Evolutionary conservation across 176 grass and related monocot species (phyloP).

Genomic region (Oryza australiensis): DNA sequence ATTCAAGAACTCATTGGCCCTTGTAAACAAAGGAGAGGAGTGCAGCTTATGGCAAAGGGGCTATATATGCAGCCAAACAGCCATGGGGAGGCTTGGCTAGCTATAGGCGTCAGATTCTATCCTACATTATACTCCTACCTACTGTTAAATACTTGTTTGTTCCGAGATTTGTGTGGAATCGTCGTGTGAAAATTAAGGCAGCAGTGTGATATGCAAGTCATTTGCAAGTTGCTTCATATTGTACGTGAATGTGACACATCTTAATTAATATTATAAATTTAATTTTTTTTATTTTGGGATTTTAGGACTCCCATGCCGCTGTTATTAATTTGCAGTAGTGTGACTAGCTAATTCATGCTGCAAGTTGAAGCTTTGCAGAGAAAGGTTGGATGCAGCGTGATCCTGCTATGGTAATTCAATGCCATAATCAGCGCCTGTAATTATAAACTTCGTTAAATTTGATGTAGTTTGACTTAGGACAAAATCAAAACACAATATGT

Average conservation of each 20-base stretch:
- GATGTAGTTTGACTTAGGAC: too few species aligned
- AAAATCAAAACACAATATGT: too few species aligned
- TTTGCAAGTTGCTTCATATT: too few species aligned
- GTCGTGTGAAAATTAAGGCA: background rate
- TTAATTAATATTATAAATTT: too few species aligned
- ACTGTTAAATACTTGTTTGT: background rate
- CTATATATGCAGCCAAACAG: background rate
- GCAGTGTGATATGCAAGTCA: background rate
- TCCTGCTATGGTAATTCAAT: too few species aligned
- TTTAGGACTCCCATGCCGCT: too few species aligned
- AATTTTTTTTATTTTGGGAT: too few species aligned
- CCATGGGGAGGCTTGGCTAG: background rate
- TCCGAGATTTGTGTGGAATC: background rate
- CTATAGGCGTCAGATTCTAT: background rate
- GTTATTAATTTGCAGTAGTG: background rate
- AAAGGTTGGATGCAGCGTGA: too few species aligned
- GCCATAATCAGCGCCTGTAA: too few species aligned
- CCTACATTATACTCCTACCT: background rate
- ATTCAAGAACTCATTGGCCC: slow-evolving; percentile 14
- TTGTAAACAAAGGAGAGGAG: slow-evolving; percentile 25
- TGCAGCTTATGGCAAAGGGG: background rate
- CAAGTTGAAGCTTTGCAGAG: background rate
- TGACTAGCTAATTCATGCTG: background rate
- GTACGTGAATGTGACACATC: too few species aligned
- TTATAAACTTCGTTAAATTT: too few species aligned